phyloP scores from a whole-genome alignment of 1,284 basidiomycete genomes.

The Ustilago crameri region DNA sequence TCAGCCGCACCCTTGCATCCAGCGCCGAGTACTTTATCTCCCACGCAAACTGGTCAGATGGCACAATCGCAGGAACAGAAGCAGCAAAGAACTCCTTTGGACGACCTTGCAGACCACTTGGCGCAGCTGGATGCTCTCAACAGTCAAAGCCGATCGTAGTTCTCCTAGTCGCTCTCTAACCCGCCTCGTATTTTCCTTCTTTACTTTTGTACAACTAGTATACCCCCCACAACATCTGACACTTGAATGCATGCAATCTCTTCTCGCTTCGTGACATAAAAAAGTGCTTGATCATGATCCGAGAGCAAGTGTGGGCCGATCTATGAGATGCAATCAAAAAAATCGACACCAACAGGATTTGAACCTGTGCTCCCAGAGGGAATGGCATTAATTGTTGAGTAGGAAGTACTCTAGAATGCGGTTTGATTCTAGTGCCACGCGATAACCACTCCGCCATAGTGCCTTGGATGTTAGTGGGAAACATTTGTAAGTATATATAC shows the following conservation, averaged over 20 bases:
- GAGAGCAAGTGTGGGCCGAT: too few species aligned
- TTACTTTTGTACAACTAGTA: too few species aligned
- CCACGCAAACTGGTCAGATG: not conserved
- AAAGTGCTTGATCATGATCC: too few species aligned
- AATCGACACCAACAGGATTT: slow-evolving; percentile 46
- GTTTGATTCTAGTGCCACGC: slow-evolving; percentile 40
- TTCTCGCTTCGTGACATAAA: not conserved
- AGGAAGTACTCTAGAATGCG: slow-evolving; percentile 23
- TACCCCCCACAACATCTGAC: not conserved
- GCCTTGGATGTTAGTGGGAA: slow-evolving; percentile 6
- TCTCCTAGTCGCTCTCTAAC: not conserved
- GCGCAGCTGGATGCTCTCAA: slow-evolving; percentile 40
- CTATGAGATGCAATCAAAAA: too few species aligned
- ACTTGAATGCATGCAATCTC: not conserved
- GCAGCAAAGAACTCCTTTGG: slow-evolving; percentile 37
- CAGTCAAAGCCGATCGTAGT: not conserved
- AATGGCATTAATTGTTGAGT: slow-evolving; percentile 37
- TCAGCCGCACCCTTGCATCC: not conserved
- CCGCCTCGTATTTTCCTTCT: too few species aligned
- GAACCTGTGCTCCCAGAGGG: slow-evolving; percentile 49
- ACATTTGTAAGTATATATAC: not conserved
- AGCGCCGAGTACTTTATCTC: not conserved
- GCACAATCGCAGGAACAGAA: slow-evolving; percentile 6
- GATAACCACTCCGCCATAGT: slow-evolving; percentile 49
- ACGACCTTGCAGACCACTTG: slow-evolving; percentile 47